Percentiles rank a stretch among this genome's conserved stretches.
These are phyloP conservation scores for Cladosporium sp. DNA, from an alignment of 2,329 filamentous ascomycete genomes.

Conservation along the genomic window DNA sequence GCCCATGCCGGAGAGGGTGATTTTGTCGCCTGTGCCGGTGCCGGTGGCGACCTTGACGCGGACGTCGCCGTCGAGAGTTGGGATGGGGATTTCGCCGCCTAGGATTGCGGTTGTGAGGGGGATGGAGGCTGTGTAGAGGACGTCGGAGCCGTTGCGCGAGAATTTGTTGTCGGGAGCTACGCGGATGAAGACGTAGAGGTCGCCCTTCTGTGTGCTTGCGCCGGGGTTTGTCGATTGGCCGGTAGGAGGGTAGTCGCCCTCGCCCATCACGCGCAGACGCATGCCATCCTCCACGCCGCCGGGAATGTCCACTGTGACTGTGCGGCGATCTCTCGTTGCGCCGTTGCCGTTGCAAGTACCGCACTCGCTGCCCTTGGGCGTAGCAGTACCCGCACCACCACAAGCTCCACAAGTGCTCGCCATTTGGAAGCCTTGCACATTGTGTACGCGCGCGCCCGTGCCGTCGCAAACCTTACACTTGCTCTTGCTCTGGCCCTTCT, in stretches of 20 bases:
- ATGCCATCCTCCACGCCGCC: constrained; percentile 96
- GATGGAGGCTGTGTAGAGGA: constrained; percentile 88
- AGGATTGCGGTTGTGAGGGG: constrained; percentile 91
- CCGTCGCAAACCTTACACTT: constrained; percentile 81
- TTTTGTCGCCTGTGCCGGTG: constrained; percentile 87
- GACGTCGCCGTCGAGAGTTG: constrained; percentile 86
- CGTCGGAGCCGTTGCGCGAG: constrained; percentile 81
- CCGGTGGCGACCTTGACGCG: constrained; percentile 90
- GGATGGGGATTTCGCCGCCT: constrained; percentile 85
- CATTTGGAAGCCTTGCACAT: constrained; percentile 95
- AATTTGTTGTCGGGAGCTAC: constrained; percentile 92
- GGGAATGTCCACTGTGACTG: constrained; percentile 86
- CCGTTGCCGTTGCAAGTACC: constrained; percentile 77
- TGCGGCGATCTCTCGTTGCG: constrained; percentile 79
- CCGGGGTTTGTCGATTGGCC: constrained; percentile 67
- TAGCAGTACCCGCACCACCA: constrained; percentile 73
- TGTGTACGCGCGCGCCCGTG: constrained; percentile 82
- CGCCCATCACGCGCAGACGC: constrained; percentile 79
- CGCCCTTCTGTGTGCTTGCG: constrained; percentile 70
- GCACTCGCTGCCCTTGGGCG: constrained; percentile 81
- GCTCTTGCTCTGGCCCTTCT: constrained; percentile 71
- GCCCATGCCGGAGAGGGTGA: constrained; percentile 86
- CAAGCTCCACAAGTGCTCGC: constrained; percentile 83
- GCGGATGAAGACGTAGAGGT: constrained; percentile 87
- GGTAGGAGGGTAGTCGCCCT: constrained; percentile 83